Percentiles rank a stretch among this genome's conserved stretches.
These are phyloP conservation scores for Cordyceps sp. DNA, from an alignment of 2,329 filamentous ascomycete species.

Conservation along the genomic window DNA sequence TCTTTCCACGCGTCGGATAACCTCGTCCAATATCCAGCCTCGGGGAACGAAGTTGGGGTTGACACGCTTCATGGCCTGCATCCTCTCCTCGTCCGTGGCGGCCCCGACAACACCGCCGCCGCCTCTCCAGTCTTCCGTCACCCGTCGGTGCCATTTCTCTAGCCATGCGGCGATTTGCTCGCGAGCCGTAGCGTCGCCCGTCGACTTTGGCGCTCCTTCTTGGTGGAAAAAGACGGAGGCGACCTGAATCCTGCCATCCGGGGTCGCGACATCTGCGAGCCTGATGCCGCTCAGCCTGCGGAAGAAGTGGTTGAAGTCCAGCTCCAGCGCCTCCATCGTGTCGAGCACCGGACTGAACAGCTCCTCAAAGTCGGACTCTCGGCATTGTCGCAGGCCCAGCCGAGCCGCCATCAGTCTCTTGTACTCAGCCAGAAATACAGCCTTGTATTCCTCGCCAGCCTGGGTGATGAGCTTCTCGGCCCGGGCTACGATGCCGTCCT, in stretches of 20 bases:
- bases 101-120: constrained; percentile 19
- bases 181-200: constrained; percentile 46
- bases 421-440: constrained; percentile 79
- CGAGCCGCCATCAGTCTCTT: constrained; percentile 67
- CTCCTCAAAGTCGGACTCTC: constrained; percentile 59
- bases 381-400: constrained; percentile 55
- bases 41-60: constrained; percentile 90
- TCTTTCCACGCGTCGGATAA: constrained; percentile 80
- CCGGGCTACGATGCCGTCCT: constrained; percentile 53
- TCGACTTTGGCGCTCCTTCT: constrained; percentile 44
- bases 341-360: constrained; percentile 75
- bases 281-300: constrained; percentile 53
- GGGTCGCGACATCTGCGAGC: constrained; percentile 44
- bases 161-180: constrained; percentile 64
- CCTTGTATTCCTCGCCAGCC: constrained; percentile 73
- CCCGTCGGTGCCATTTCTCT: constrained; percentile 53
- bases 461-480: constrained; percentile 74
- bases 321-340: constrained; percentile 59
- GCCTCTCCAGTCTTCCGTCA: constrained; percentile 61
- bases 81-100: constrained; percentile 42
- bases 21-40: constrained; percentile 83
- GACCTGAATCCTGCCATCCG: constrained; percentile 41
- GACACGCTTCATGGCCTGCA: constrained; percentile 60
- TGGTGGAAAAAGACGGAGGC: constrained; percentile 67
- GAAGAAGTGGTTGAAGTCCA: constrained; percentile 95